Conservation (phyloP, 805 yeast genomes). For the Suhomyces vadensis region DNA sequence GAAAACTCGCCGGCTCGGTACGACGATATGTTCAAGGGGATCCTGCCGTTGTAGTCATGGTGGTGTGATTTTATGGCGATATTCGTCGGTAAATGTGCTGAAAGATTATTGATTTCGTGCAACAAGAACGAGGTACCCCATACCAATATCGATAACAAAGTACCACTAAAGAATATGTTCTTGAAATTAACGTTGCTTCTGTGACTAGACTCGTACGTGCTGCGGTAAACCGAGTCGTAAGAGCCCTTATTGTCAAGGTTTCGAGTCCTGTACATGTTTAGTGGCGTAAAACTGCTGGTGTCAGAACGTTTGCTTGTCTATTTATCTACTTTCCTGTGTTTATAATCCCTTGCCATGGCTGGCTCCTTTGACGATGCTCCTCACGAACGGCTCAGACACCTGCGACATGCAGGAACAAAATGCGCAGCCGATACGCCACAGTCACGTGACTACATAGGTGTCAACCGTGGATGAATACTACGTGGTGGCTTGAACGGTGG, state of each 20-base stretch:
- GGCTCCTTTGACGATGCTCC: not conserved
- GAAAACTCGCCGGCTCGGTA: constrained; percentile 56
- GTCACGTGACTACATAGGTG: constrained; percentile 1
- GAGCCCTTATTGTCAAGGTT: not conserved
- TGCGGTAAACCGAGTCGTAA: not conserved
- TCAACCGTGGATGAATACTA: too few species aligned
- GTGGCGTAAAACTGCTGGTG: not conserved
- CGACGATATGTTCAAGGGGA: constrained; percentile 29
- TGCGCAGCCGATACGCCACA: too few species aligned
- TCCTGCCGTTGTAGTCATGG: constrained; percentile 18
- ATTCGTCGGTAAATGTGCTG: not conserved
- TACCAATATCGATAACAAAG: constrained; percentile 28
- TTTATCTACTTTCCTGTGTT: not conserved
- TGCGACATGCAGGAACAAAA: too few species aligned
- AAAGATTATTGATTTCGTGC: constrained; percentile 20
- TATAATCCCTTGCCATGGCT: not conserved
- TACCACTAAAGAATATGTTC: constrained; percentile 15
- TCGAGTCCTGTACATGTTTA: not conserved
- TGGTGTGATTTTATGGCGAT: not conserved
- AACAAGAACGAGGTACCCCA: constrained; percentile 41
- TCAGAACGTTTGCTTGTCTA: not conserved
- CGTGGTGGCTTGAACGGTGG: too few species aligned
- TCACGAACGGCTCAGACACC: not conserved
- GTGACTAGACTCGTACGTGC: not conserved
- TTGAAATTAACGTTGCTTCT: constrained; percentile 9